Conservation (phyloP, 2,329 filamentous ascomycete species). For the Venturiaceae sp. region DNA sequence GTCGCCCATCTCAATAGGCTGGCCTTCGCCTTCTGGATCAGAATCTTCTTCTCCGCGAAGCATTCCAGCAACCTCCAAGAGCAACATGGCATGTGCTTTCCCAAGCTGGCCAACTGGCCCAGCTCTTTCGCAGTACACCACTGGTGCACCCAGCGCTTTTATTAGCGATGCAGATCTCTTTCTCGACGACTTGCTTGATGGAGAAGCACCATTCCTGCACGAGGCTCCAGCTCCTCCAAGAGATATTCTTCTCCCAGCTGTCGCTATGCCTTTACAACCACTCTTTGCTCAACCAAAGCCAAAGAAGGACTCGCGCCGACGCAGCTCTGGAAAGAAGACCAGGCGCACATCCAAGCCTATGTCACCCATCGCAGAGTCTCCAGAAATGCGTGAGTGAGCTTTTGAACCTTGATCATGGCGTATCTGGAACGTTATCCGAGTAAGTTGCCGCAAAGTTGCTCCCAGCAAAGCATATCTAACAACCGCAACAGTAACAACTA, state of each 20-base stretch:
- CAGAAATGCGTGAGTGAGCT: conserved; percentile 26
- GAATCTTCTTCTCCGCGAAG: not conserved
- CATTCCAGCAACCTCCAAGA: not conserved
- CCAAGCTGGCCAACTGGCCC: conserved; percentile 29
- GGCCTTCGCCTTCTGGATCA: conserved; percentile 3
- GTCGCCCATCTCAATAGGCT: conserved; percentile 8
- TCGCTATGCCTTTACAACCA: conserved; percentile 26
- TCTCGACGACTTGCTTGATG: conserved; percentile 21
- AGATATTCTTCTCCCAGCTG: conserved; percentile 13
- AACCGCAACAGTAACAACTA: not conserved
- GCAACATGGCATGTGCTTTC: conserved; percentile 22
- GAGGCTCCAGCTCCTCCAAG: conserved; percentile 30
- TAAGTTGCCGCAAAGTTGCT: not conserved
- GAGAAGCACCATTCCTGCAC: conserved; percentile 22
- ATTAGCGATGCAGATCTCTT: conserved; percentile 32
- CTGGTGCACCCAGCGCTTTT: conserved; percentile 27
- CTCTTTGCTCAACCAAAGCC: conserved; percentile 29
- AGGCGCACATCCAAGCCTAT: conserved; percentile 30
- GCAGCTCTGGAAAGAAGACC: conserved; percentile 27
- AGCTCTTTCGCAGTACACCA: conserved; percentile 20
- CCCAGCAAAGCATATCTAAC: not conserved
- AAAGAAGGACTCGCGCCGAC: conserved; percentile 27
- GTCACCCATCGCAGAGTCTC: conserved; percentile 30
- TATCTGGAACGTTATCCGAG: not conserved
- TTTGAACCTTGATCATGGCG: not conserved